Evolutionary conservation across 2,329 filamentous ascomycete species (phyloP).

Genomic region (Lasiodiplodia theobromae): DNA sequence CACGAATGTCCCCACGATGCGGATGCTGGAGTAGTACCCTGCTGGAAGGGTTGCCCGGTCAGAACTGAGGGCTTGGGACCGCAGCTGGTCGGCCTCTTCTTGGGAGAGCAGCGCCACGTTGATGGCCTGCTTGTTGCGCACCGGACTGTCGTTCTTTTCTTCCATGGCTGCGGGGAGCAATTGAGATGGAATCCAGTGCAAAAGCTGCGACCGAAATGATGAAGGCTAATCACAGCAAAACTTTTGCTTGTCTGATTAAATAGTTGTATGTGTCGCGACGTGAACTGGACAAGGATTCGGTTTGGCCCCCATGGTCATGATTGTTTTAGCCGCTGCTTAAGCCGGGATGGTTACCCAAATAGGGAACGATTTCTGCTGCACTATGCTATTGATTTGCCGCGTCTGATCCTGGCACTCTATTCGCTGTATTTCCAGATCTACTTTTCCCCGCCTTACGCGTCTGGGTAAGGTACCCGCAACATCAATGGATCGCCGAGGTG

Average conservation of each 20-base stretch:
- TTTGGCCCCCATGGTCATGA: background rate
- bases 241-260: background rate
- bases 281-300: background rate
- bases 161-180: background rate
- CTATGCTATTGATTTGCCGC: background rate
- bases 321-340: background rate
- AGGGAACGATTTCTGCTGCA: background rate
- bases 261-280: background rate
- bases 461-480: background rate
- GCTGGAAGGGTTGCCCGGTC: slow-evolving; percentile 27
- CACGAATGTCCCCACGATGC: slow-evolving; percentile 32
- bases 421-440: background rate
- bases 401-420: background rate
- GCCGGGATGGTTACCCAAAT: background rate
- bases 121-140: background rate
- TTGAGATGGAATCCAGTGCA: background rate
- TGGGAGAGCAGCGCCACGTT: slow-evolving; percentile 19
- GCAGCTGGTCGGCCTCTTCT: slow-evolving; percentile 32
- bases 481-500: background rate
- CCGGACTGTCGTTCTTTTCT: background rate
- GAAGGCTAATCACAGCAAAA: no score
- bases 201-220: background rate
- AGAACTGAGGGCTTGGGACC: slow-evolving; percentile 31
- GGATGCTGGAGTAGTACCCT: slow-evolving; percentile 33
- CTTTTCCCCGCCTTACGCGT: background rate